Conservation (phyloP, 352 stramenopile genomes). For the Saprolegnia diclina region DNA sequence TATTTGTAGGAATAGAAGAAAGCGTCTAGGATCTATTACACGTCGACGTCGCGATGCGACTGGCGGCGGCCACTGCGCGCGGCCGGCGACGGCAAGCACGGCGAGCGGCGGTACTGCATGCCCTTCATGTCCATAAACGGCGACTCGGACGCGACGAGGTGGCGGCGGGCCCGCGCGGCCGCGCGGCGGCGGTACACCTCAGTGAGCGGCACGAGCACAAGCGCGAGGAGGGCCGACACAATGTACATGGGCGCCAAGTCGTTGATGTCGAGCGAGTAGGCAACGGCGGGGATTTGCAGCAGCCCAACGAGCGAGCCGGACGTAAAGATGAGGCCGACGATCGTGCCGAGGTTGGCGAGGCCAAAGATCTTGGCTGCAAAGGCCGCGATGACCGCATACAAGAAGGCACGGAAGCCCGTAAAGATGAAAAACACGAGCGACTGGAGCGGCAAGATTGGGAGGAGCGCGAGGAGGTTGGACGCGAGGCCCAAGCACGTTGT, state of each 20-base stretch:
- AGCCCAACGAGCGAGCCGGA: slow-evolving; percentile 67
- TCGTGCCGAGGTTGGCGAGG: slow-evolving; percentile 72
- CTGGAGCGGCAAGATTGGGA: slow-evolving; percentile 60
- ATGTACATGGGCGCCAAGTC: slow-evolving; percentile 6
- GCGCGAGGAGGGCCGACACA: background rate
- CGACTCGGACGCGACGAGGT: background rate
- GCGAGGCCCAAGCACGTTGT: slow-evolving; percentile 62
- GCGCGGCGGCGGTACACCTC: slow-evolving; percentile 19
- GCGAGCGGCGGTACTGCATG: slow-evolving; percentile 25
- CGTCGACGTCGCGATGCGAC: background rate
- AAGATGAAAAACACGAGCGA: slow-evolving; percentile 73
- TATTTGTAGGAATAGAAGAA: background rate
- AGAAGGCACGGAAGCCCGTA: slow-evolving; percentile 74
- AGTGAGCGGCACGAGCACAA: slow-evolving; percentile 16
- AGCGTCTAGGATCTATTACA: background rate
- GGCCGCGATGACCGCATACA: slow-evolving; percentile 82
- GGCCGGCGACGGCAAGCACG: slow-evolving; percentile 21
- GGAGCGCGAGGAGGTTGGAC: slow-evolving; percentile 67
- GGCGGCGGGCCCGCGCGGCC: background rate
- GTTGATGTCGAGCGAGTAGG: slow-evolving; percentile 17
- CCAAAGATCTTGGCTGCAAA: slow-evolving; percentile 86
- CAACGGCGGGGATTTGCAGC: slow-evolving; percentile 68
- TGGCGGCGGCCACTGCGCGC: background rate
- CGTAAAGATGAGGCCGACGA: slow-evolving; percentile 81
- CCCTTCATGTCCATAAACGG: slow-evolving; percentile 22